Conservation (phyloP, 192 early-diverging fungal species). For the Coemansia sp. region DNA sequence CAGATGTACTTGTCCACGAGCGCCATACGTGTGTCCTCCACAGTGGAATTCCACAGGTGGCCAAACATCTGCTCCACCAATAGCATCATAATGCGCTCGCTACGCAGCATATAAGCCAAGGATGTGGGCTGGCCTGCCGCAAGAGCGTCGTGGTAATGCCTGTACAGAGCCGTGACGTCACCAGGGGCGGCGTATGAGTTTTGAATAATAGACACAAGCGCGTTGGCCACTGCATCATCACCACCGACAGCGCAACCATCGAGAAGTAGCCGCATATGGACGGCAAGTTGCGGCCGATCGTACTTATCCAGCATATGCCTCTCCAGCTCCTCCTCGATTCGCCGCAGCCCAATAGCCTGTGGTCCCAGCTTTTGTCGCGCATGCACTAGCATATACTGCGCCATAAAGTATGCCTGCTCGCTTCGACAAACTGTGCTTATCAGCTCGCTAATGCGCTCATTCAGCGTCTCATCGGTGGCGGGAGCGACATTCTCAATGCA, state of each 20-base stretch:
- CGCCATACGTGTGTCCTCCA: constrained; percentile 20
- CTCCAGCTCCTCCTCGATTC: constrained; percentile 53
- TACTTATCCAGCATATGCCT: constrained; percentile 43
- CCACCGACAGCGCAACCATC: constrained; percentile 35
- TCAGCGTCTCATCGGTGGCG: constrained; percentile 63
- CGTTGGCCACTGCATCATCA: constrained; percentile 38
- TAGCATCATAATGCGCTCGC: constrained; percentile 38
- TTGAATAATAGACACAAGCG: constrained; percentile 45
- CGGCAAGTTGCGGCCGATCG: constrained; percentile 40
- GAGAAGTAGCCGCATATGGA: constrained; percentile 44
- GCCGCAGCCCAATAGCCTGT: constrained; percentile 19
- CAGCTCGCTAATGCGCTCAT: constrained; percentile 62
- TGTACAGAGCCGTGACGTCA: constrained; percentile 43
- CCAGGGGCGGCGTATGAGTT: constrained; percentile 44
- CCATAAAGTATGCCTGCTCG: constrained; percentile 50
- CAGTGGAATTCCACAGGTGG: constrained; percentile 31
- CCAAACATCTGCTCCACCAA: constrained; percentile 52
- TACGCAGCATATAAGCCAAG: constrained; percentile 26
- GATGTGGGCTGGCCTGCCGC: background rate
- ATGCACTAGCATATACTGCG: constrained; percentile 40
- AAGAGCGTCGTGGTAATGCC: constrained; percentile 35
- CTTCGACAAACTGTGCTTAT: constrained; percentile 37
- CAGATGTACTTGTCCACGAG: constrained; percentile 46
- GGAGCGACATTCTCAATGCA: constrained; percentile 64
- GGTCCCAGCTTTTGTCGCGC: constrained; percentile 31